These are phyloP conservation scores for Aspergillus pseudotamarii DNA, from an alignment of 2,329 filamentous ascomycete genomes.

Conservation along the genomic window DNA sequence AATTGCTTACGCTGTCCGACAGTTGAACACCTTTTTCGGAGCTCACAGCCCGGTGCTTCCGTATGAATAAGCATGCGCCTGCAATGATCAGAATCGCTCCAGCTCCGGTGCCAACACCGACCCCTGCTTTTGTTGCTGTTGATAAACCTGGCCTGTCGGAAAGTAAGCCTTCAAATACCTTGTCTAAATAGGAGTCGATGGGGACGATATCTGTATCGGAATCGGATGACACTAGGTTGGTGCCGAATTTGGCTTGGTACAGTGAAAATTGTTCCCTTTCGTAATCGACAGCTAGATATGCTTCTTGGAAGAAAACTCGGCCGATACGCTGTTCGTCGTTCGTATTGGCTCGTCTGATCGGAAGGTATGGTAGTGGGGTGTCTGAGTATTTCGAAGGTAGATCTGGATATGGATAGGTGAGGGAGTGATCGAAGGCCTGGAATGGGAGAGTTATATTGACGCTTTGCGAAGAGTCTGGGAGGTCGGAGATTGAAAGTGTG, in stretches of 20 bases:
- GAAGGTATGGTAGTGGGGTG: not conserved
- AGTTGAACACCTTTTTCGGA: not conserved
- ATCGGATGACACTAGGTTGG: not conserved
- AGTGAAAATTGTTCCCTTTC: not conserved
- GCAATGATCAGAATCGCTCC: not conserved
- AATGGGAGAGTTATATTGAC: conserved; percentile 3
- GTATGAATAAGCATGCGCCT: not conserved
- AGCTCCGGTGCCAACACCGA: not conserved
- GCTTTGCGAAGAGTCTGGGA: not conserved
- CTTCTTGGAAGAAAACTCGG: conserved; percentile 6
- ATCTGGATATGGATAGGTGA: conserved; percentile 3
- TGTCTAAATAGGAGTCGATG: not conserved
- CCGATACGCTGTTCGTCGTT: conserved; percentile 2
- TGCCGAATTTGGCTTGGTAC: not conserved
- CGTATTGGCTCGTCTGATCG: not conserved
- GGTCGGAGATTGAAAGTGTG: conserved; percentile 5
- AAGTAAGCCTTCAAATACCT: not conserved
- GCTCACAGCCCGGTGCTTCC: not conserved
- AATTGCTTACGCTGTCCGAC: not conserved
- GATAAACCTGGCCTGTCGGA: not conserved
- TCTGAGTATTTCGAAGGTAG: not conserved
- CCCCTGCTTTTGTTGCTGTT: not conserved
- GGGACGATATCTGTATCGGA: not conserved
- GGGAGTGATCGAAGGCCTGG: conserved; percentile 3
- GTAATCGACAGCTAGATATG: conserved; percentile 2